Evolutionary conservation across 2,329 filamentous ascomycete species (phyloP).

Genomic region (Diaporthe sp.): DNA sequence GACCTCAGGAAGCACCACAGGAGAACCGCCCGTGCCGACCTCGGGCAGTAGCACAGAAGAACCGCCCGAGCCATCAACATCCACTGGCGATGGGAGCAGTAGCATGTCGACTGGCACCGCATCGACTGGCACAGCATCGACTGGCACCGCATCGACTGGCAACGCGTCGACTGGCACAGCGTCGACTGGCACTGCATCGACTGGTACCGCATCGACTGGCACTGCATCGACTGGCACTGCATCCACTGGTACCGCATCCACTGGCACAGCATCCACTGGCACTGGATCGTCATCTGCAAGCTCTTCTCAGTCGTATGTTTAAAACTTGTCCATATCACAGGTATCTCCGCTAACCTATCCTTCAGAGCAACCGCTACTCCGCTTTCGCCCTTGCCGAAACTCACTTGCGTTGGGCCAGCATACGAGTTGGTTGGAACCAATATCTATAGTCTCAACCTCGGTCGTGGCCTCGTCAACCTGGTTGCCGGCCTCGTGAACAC

Average conservation of each 20-base stretch:
- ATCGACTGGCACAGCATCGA: too few relatives aligned
- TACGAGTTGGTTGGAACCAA: not conserved
- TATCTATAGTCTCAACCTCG: not conserved
- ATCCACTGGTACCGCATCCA: not conserved
- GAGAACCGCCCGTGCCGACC: too few relatives aligned
- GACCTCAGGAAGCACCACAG: too few relatives aligned
- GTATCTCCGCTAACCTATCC: not conserved
- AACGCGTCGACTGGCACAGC: too few relatives aligned
- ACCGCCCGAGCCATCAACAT: too few relatives aligned
- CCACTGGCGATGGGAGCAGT: not conserved
- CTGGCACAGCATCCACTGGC: too few relatives aligned
- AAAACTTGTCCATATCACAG: not conserved
- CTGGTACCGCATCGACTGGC: too few relatives aligned
- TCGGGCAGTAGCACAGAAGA: too few relatives aligned
- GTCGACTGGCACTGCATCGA: too few relatives aligned
- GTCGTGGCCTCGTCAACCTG: not conserved
- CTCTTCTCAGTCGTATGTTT: conserved; percentile 10
- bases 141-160: too few relatives aligned
- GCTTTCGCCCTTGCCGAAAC: not conserved
- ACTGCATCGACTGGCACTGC: too few relatives aligned
- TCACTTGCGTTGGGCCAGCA: not conserved
- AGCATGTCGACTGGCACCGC: not conserved
- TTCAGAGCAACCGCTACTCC: not conserved
- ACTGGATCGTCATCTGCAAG: not conserved
- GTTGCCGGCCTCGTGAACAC: not conserved